These are phyloP conservation scores for Groenewaldozyma tartarivorans DNA, from an alignment of 805 yeast genomes.

Conservation along the genomic window DNA sequence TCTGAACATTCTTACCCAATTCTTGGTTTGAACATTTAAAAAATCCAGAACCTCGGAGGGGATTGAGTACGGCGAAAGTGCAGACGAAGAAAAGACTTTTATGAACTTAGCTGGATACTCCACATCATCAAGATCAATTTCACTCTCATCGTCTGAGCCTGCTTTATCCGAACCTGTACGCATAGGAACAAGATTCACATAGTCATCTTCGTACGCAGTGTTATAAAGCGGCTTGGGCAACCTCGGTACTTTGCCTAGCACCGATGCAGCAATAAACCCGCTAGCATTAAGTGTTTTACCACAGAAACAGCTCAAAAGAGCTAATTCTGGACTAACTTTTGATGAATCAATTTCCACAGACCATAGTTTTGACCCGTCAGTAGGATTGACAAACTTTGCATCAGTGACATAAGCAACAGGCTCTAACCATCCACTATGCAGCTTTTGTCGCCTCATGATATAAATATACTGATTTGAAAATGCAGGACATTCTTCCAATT, in stretches of 20 bases:
- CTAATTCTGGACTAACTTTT: conserved; percentile 16
- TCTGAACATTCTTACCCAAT: background rate
- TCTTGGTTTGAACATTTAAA: background rate
- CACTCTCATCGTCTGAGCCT: conserved; percentile 2
- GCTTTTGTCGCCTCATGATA: conserved; percentile 15
- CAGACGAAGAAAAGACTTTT: conserved; percentile 6
- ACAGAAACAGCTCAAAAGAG: conserved; percentile 20
- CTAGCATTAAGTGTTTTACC: conserved; percentile 11
- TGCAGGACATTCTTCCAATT: conserved; percentile 7
- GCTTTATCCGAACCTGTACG: background rate
- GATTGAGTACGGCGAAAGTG: background rate
- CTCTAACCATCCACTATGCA: background rate
- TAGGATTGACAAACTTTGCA: conserved; percentile 17
- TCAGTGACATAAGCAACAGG: conserved; percentile 15
- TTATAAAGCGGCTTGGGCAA: conserved; percentile 8
- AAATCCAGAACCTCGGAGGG: conserved; percentile 1
- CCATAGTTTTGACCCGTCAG: conserved; percentile 16
- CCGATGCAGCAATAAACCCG: conserved; percentile 3
- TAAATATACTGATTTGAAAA: conserved; percentile 8
- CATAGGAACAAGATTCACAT: background rate
- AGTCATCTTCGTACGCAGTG: conserved; percentile 7
- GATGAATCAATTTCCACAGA: conserved; percentile 19
- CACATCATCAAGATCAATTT: conserved; percentile 2
- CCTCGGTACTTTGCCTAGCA: conserved; percentile 3
- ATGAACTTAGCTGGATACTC: conserved; percentile 1